A percentile compares a stretch with the other conserved stretches of the same genome.
phyloP scores from a whole-genome alignment of 2,329 filamentous ascomycete genomes.

The Paraphaeosphaeria sporulosa region DNA sequence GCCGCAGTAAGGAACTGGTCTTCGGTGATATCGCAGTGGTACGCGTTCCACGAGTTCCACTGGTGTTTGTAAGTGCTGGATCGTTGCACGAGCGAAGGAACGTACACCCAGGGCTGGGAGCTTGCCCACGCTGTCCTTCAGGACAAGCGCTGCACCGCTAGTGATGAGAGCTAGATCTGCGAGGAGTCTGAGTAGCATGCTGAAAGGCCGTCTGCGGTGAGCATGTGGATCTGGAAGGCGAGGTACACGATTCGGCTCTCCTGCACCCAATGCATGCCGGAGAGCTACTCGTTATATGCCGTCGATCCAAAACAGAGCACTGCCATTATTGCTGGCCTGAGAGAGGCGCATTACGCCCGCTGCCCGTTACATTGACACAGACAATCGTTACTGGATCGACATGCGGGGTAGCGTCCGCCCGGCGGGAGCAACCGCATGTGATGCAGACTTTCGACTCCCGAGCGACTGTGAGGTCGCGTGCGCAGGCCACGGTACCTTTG shows the following conservation, averaged over 20 bases:
- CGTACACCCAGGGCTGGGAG: slow-evolving; percentile 29
- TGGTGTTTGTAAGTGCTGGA: background rate
- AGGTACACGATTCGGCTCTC: too few species aligned
- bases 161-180: background rate
- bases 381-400: background rate
- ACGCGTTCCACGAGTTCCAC: slow-evolving; percentile 64
- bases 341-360: background rate
- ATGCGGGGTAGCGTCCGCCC: background rate
- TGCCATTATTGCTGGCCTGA: background rate
- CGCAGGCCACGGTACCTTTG: too few species aligned
- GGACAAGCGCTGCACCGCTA: slow-evolving; percentile 8
- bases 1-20: slow-evolving; percentile 58
- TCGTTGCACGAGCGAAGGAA: background rate
- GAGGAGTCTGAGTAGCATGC: slow-evolving; percentile 4
- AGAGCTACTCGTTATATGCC: background rate
- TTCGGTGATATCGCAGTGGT: slow-evolving; percentile 61
- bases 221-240: too few species aligned
- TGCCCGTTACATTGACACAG: background rate
- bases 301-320: background rate
- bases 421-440: background rate
- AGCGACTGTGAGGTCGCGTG: too few species aligned
- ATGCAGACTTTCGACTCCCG: background rate
- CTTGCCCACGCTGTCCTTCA: slow-evolving; percentile 22
- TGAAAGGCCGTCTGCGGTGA: background rate
- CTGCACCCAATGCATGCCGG: too few species aligned